These are phyloP conservation scores for Ampelomyces quisqualis DNA, from an alignment of 2,329 filamentous ascomycete genomes.

Conservation along the genomic window DNA sequence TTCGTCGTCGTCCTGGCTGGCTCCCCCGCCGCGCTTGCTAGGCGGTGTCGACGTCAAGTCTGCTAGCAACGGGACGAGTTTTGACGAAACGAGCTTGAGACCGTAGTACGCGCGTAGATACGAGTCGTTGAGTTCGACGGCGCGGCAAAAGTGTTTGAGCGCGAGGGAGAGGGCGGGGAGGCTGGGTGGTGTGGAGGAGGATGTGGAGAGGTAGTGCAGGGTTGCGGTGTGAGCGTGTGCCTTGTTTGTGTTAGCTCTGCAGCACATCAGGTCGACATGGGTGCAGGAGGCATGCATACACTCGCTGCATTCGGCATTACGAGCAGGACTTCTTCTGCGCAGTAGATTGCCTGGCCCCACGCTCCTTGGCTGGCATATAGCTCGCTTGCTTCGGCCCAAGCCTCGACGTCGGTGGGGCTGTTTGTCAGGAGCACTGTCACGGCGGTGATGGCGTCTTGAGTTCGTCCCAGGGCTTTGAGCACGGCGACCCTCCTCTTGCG, in stretches of 20 bases:
- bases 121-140: conserved; percentile 89
- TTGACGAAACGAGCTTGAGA: conserved; percentile 68
- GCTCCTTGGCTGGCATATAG: conserved; percentile 79
- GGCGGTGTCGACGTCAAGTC: conserved; percentile 19
- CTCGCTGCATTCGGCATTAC: conserved; percentile 94
- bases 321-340: conserved; percentile 85
- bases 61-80: conserved; percentile 37
- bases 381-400: conserved; percentile 89
- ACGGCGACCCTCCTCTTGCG: conserved; percentile 82
- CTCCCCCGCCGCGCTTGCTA: conserved; percentile 30
- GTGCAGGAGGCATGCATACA: conserved; percentile 53
- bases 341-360: conserved; percentile 80
- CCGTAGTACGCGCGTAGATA: conserved; percentile 93
- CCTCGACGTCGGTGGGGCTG: conserved; percentile 85
- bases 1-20: conserved; percentile 42
- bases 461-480: conserved; percentile 69
- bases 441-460: conserved; percentile 70
- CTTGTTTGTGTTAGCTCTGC: conserved; percentile 50
- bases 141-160: conserved; percentile 81
- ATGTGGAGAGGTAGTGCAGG: conserved; percentile 69
- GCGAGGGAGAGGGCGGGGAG: conserved; percentile 63
- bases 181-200: conserved; percentile 27
- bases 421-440: conserved; percentile 76
- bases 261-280: conserved; percentile 8
- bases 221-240: conserved; percentile 87